Percentiles rank a stretch among this genome's conserved stretches.
Evolutionary conservation across 208 protist species (phyloP).

Genomic region (Wallacemonas sp.): DNA sequence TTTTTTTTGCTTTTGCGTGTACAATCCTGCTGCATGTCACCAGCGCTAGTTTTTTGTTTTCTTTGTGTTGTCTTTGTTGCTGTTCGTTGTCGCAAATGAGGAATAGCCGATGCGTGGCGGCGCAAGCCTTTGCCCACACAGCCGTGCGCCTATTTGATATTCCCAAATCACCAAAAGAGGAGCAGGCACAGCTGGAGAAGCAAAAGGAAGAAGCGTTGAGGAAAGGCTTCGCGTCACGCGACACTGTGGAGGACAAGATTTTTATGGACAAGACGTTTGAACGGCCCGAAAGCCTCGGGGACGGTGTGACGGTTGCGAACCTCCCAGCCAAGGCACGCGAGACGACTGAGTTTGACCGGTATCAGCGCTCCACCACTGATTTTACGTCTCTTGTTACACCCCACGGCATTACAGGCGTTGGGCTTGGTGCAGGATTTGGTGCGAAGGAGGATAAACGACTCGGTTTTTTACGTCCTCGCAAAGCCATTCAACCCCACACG

Average conservation of each 20-base stretch:
- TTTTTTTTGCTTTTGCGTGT: too few relatives aligned
- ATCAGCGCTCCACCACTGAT: constrained; percentile 74
- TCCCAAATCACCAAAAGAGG: constrained; percentile 29
- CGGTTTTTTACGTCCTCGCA: constrained; percentile 71
- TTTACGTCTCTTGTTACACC: constrained; percentile 80
- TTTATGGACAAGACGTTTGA: constrained; percentile 60
- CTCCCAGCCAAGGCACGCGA: constrained; percentile 51
- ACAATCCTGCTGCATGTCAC: too few relatives aligned
- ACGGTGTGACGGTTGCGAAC: constrained; percentile 63
- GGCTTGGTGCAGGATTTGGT: constrained; percentile 81
- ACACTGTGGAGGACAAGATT: constrained; percentile 45
- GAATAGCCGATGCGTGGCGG: neutral
- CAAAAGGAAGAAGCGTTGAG: constrained; percentile 48
- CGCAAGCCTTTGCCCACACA: neutral
- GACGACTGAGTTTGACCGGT: constrained; percentile 66
- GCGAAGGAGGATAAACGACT: constrained; percentile 79
- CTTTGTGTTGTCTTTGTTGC: too few relatives aligned
- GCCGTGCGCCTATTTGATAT: constrained; percentile 17
- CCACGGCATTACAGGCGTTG: constrained; percentile 47
- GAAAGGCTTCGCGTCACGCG: constrained; percentile 62
- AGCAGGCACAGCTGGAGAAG: constrained; percentile 30
- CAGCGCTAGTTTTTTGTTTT: constrained; percentile 10
- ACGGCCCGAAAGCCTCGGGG: constrained; percentile 29
- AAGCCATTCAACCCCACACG: constrained; percentile 58
- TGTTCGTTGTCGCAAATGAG: too few relatives aligned